Conservation (phyloP, 768 basidiomycete genomes). For the Leucosporidium yakuticum region DNA sequence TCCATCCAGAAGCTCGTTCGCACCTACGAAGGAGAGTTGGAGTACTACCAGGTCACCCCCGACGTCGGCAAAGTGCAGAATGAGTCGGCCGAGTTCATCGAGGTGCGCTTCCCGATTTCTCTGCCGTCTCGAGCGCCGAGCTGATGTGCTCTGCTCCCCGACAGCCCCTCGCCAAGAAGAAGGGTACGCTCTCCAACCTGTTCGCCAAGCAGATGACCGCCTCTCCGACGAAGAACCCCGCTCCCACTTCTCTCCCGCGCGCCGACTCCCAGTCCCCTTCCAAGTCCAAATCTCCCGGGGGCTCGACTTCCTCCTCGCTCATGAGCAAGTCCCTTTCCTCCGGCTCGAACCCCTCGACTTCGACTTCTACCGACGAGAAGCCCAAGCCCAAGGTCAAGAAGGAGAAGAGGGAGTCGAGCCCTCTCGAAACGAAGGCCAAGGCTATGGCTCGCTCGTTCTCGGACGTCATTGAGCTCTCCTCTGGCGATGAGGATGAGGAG, state of each 20-base stretch:
- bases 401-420: too few species aligned
- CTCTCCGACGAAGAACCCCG: not conserved
- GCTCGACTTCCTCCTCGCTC: too few species aligned
- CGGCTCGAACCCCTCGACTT: too few species aligned
- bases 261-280: too few species aligned
- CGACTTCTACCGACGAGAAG: too few species aligned
- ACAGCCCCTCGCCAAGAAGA: not conserved
- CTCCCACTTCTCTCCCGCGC: not conserved
- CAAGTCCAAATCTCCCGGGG: too few species aligned
- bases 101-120: slow-evolving; percentile 10
- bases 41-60: not conserved
- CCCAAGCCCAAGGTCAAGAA: too few species aligned
- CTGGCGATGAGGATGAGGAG: too few species aligned
- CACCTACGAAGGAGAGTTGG: slow-evolving; percentile 54
- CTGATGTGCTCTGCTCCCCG: not conserved
- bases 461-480: too few species aligned
- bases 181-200: not conserved
- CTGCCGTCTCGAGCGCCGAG: not conserved
- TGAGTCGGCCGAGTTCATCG: slow-evolving; percentile 57
- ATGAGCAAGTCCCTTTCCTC: too few species aligned
- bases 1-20: slow-evolving; percentile 58
- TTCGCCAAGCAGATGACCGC: not conserved
- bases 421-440: too few species aligned
- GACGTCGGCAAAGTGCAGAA: slow-evolving; percentile 1
- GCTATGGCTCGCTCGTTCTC: too few species aligned